Base-by-base conservation (phyloP, 2,329 filamentous ascomycete species). In the Colletotrichum spaethianum region DNA sequence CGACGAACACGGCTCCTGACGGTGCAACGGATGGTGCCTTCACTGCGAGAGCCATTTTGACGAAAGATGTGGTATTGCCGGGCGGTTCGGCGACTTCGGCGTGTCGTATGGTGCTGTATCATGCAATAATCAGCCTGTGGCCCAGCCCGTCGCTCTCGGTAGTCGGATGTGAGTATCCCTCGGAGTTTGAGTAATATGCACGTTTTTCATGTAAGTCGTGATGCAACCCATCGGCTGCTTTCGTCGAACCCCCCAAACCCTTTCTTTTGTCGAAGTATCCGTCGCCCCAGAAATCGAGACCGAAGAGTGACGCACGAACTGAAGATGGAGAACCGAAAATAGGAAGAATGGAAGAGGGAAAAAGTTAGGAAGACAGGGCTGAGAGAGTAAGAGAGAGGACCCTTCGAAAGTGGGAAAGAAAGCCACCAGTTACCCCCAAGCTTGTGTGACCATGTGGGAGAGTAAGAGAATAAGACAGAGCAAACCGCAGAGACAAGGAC, bases 381-480 rank as follows among this genome's bases (percentile, higher is more conserved):
- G 57, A 33, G 40, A 46, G 57, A 36, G 28, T 33, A 11, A 55
- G 28, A 33, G 26, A 28, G 48, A 16, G 18, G 48, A 20, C n/a
- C n/a, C n/a, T n/a, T n/a, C n/a, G n/a, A 36, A 40, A 33, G 40
- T 11, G 40, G n/a, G 31, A 52, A 23, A 36, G 23, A 38, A 40
- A 40, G 60, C 46, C 44, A 36, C 31, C 60, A 18, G 46, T 38
- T 38, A 56, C n/a, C 7, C n/a, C 33, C n/a, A 14, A 3, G 36
- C 33, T 40, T 57, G 55, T 40, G 28, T n/a, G 23, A 31, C 44
- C 4, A 33, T 40, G 44, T 50, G 46, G 36, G 18, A 20, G 20
- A 44, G 28, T 33, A 52, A 8, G 46, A 62, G 33, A 50, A 62
- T 14, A n/a, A 62, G 33, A 52, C 33, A 28, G 55, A 63, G 23